Evolutionary conservation across 345 rosid species (phyloP), one percentile per base, ranked within the genome.

Genomic region (Murraya paniculata): DNA sequence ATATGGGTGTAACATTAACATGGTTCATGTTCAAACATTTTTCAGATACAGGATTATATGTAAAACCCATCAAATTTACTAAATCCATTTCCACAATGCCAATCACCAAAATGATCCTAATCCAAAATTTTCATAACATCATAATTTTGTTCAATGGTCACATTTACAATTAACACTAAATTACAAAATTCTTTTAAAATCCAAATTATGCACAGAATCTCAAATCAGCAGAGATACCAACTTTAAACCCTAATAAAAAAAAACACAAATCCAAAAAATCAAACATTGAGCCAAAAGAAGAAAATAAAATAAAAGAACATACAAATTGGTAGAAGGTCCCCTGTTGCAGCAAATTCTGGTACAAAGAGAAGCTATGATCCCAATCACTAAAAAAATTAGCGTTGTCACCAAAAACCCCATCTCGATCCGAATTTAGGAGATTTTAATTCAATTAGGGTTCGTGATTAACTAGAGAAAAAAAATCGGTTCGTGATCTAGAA

Each of bases 281-380:
- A 78, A 45, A 45, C 18, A 68, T 71, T 31, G 68, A 57, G 25
- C 25, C 68, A 72, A 58, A 69, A 78, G 72, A 78, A 33, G 33
- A 31, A 33, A 39, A 68, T 55, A 61, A 67, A 9, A 14, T 21
- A 41, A 59, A 22, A 39, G 36, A 61, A 66, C 98, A 58, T 89
- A 97, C 98, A 94, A 84, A 84, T 94, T 97, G 13, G 99, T 75
- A 73, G 98, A 89, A 58, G 98, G 96, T 31, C 99, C 98, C 80
- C 87, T 85, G 83, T 88, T 91, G 91, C 90, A 97, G 88, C 98
- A 97, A 77, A 94, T 93, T 89, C 96, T 89, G 77, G 89, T 89
- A 82, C 96, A 93, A 62, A 97, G 80, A 10, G 92, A 88, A 35
- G 90, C 89, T 69, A 97, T 91, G 73, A 94, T 81, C 80, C 98